A percentile compares a stretch with the other conserved stretches of the same genome.
Conservation (phyloP, 2,329 filamentous ascomycete species). For the Calonectria pteridis region DNA sequence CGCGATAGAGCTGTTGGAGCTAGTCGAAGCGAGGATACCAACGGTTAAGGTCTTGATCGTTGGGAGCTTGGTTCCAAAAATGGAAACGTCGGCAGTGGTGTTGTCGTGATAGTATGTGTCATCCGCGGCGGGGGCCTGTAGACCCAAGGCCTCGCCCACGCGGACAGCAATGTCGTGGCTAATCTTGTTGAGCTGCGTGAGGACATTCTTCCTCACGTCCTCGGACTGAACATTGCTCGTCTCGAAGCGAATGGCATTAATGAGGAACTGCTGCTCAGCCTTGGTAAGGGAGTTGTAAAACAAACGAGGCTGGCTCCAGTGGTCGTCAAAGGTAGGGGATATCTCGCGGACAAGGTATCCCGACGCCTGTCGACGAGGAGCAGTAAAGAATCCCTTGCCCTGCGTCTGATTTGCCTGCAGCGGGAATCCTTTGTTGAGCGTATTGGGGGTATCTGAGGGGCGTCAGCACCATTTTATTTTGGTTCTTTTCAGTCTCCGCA, state of each 20-base stretch:
- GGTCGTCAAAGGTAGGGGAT: conserved; percentile 76
- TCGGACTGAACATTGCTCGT: conserved; percentile 68
- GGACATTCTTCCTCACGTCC: conserved; percentile 73
- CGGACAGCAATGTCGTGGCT: conserved; percentile 75
- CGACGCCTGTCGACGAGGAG: conserved; percentile 65
- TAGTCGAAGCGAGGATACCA: conserved; percentile 68
- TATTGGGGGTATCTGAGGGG: conserved; percentile 71
- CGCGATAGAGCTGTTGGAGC: conserved; percentile 56
- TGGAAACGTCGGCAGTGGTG: conserved; percentile 70
- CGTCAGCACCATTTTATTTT: conserved; percentile 18
- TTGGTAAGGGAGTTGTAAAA: conserved; percentile 79
- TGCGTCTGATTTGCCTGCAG: conserved; percentile 73
- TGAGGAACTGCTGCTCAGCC: conserved; percentile 76
- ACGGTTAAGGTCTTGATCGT: conserved; percentile 74
- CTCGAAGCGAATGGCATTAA: conserved; percentile 82
- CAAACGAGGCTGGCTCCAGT: conserved; percentile 78
- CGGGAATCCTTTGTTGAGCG: conserved; percentile 72
- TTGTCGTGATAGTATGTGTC: conserved; percentile 77
- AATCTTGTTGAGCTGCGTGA: conserved; percentile 77
- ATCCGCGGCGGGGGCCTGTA: conserved; percentile 70
- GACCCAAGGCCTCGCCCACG: conserved; percentile 72
- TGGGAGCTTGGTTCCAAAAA: conserved; percentile 69
- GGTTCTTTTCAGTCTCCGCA: neutral
- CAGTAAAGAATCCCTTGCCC: conserved; percentile 78
- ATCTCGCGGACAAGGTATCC: conserved; percentile 69